Base-by-base conservation (phyloP, 768 basidiomycete genomes). In the Krasilnikovozyma curviuscula region DNA sequence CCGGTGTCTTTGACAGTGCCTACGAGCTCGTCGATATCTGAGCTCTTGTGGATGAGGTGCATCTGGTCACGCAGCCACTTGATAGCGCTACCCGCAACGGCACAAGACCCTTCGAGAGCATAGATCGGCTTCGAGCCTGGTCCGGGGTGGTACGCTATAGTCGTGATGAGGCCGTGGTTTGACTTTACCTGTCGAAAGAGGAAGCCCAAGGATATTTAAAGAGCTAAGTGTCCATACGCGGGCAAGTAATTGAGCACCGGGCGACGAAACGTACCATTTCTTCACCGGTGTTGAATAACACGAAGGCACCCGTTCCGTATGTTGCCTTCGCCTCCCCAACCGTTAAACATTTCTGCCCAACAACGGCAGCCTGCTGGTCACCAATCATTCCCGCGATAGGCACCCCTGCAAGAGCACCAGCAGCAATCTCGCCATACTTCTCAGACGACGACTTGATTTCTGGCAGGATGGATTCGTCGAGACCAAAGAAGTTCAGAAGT, bases 261-360 rank as follows among this genome's bases (percentile, higher is more conserved):
- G n/a, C n/a, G n/a, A n/a, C n/a, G n/a, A n/a, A n/a, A n/a, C n/a
- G n/a, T n/a, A 97, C 80, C 33, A 85, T 78, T 24, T 91, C 79
- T 19, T 68, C 68, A 3, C 91, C 93, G 1, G 93, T 95, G 67
- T 83, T 83, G 72, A 93, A 95, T 25, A 98, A 68, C 55, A 97
- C 69, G 70, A 98, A 98, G 31, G 86, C 86, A 27, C 93, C 91
- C 1, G 38, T 49, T 53, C 60, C 91, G 57, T 91, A 98, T 4
- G 93, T 98, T 66, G 88, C 93, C 67, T 98, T 98, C 2, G 89
- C 91, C 63, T 95, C 82, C 16, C 91, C 91, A 55, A 74, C 71
- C n/a, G 61, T 69, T 46, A 98, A 64, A 60, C 93, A 97, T 64
- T 93, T 95, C 69, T 98, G 95, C 0, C 91, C 93, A 43, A 95